A percentile compares a stretch with the other conserved stretches of the same genome.
phyloP scores from a whole-genome alignment of 208 protist species.

The Leishmania arabica region DNA sequence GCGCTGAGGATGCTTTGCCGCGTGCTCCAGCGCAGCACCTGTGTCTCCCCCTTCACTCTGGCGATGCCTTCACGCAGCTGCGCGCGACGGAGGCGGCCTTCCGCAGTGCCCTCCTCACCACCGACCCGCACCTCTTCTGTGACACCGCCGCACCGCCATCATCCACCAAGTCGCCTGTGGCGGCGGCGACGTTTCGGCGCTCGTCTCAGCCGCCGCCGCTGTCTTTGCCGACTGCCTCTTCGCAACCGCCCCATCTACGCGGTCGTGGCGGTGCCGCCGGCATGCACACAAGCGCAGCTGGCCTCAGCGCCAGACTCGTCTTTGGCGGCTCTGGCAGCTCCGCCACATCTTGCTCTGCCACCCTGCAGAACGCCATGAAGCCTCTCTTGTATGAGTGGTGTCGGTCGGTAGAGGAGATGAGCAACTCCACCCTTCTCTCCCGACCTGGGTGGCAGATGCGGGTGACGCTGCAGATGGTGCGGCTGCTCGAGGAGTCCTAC shows the following conservation, averaged over 20 bases:
- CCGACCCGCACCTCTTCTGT: slow-evolving; percentile 26
- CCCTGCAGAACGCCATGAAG: slow-evolving; percentile 25
- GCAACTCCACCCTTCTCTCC: slow-evolving; percentile 3
- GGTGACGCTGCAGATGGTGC: slow-evolving; percentile 16
- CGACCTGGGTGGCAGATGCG: slow-evolving; percentile 9
- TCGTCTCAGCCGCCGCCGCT: not conserved
- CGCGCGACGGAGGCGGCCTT: slow-evolving; percentile 25
- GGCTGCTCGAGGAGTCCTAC: slow-evolving; percentile 28
- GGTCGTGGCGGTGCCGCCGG: not conserved
- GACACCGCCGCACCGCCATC: slow-evolving; percentile 4
- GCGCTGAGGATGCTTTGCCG: not conserved
- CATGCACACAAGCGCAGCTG: not conserved
- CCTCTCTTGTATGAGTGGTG: slow-evolving; percentile 31
- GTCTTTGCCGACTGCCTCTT: not conserved
- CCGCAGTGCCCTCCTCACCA: slow-evolving; percentile 23
- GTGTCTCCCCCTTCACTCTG: slow-evolving; percentile 22
- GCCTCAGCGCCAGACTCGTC: not conserved
- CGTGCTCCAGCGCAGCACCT: slow-evolving; percentile 16
- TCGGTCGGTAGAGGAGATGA: slow-evolving; percentile 9
- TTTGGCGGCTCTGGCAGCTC: not conserved
- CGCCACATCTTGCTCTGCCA: slow-evolving; percentile 11
- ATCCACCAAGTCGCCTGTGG: not conserved
- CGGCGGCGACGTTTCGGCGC: not conserved
- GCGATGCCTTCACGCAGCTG: slow-evolving; percentile 18
- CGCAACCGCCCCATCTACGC: not conserved